A percentile compares a stretch with the other conserved stretches of the same genome.
Conservation (phyloP, 2,329 filamentous ascomycete genomes). For the Arthrinium puccinioides region DNA sequence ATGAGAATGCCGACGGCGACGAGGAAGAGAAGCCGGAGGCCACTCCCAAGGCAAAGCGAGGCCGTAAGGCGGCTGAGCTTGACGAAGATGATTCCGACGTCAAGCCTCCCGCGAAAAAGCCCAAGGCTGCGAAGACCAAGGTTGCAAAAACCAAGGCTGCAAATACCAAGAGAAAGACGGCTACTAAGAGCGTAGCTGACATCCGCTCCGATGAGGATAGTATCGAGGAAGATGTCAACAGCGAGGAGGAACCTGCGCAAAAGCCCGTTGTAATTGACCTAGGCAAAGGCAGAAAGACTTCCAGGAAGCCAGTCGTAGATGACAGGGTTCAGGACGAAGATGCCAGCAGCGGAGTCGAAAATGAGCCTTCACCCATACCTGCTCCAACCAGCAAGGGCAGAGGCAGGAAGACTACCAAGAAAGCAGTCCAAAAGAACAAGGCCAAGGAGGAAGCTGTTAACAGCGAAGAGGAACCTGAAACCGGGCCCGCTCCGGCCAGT, state of each 20-base stretch:
- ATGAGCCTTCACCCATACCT: conserved; percentile 13
- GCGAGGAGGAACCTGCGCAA: conserved; percentile 15
- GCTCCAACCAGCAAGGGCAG: conserved; percentile 16
- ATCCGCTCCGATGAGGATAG: too few relatives aligned
- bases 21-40: conserved; percentile 19
- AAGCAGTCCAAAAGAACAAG: conserved; percentile 15
- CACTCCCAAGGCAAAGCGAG: conserved; percentile 28
- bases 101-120: conserved; percentile 29
- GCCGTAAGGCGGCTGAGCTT: conserved; percentile 25
- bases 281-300: too few relatives aligned
- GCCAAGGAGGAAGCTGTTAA: conserved; percentile 16
- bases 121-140: too few relatives aligned
- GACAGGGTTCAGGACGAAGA: conserved; percentile 16
- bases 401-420: too few relatives aligned
- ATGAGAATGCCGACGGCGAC: conserved; percentile 22
- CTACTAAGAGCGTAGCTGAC: conserved; percentile 12
- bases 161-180: conserved; percentile 16
- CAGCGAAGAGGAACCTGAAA: conserved; percentile 15
- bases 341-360: conserved; percentile 16
- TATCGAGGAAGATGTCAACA: conserved; percentile 14
- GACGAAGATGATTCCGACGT: conserved; percentile 20
- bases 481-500: conserved; percentile 16
- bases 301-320: conserved; percentile 19
- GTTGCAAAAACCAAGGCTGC: conserved; percentile 18
- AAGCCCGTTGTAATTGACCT: conserved; percentile 20